phyloP scores from a whole-genome alignment of 495 filamentous ascomycete species.

The Neurospora intermedia region DNA sequence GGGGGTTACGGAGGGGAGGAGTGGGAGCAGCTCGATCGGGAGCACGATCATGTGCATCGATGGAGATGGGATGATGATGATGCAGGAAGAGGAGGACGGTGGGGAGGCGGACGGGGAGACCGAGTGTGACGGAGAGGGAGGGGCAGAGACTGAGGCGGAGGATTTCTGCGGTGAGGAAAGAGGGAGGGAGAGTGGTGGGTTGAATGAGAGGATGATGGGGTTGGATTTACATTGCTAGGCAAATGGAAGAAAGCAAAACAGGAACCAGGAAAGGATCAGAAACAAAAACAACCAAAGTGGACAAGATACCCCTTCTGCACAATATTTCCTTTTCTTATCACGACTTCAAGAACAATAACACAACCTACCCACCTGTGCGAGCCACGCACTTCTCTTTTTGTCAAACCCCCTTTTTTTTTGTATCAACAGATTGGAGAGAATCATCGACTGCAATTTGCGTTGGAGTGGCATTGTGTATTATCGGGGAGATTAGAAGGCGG shows the following conservation, averaged over 20 bases:
- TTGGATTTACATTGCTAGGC: background rate
- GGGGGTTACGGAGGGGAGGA: constrained; percentile 1
- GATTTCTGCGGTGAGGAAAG: background rate
- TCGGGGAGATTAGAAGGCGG: background rate
- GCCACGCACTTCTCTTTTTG: background rate
- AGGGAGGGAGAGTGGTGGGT: background rate
- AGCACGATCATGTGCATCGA: background rate
- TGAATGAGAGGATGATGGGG: background rate
- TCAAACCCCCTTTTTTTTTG: background rate
- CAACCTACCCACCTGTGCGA: background rate
- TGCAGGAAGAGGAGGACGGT: background rate
- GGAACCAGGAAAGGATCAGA: background rate
- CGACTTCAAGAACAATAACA: background rate
- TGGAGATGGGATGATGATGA: background rate
- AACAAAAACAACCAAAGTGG: background rate
- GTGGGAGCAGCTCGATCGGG: background rate
- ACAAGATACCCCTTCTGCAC: background rate
- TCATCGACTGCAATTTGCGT: background rate
- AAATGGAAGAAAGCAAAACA: background rate
- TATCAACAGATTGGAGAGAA: background rate
- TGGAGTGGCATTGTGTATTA: background rate
- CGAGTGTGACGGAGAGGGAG: background rate
- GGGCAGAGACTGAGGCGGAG: background rate
- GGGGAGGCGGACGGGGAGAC: background rate
- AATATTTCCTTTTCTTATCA: background rate